A percentile compares a stretch with the other conserved stretches of the same genome.
Conservation (phyloP, 345 rosid genomes). For the Rhodamnia rubescens region DNA sequence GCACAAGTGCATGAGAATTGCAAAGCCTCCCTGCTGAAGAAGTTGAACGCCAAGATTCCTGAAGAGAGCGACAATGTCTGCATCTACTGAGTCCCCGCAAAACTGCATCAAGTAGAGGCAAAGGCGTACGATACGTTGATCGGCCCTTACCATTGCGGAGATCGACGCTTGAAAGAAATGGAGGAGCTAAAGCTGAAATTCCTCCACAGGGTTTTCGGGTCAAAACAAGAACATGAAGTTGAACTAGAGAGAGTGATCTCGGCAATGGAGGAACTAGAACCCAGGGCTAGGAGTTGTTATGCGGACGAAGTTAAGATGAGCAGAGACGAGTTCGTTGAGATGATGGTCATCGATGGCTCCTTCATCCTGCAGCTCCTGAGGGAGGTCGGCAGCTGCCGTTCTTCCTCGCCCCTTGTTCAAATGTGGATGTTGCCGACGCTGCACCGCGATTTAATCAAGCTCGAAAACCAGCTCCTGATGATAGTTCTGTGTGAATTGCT, state of each 20-base stretch:
- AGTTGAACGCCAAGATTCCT: neutral
- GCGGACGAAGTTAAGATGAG: slow-evolving; percentile 6
- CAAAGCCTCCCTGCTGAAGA: neutral
- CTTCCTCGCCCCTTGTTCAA: neutral
- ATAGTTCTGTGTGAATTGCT: slow-evolving; percentile 5
- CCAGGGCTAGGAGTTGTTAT: slow-evolving; percentile 5
- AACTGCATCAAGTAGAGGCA: neutral
- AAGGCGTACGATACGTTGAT: slow-evolving; percentile 17
- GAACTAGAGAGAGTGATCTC: neutral
- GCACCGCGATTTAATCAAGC: slow-evolving; percentile 18
- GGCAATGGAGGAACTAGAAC: slow-evolving; percentile 11
- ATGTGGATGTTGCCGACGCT: slow-evolving; percentile 22
- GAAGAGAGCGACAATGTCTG: neutral
- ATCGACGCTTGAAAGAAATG: neutral
- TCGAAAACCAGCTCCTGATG: slow-evolving; percentile 21
- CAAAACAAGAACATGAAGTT: neutral
- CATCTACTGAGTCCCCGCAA: slow-evolving; percentile 15
- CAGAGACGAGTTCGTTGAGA: slow-evolving; percentile 10
- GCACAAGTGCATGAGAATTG: neutral
- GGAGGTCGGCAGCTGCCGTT: neutral
- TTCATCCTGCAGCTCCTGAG: slow-evolving; percentile 16
- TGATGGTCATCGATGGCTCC: slow-evolving; percentile 27
- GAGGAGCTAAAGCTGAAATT: slow-evolving; percentile 14
- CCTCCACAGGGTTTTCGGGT: slow-evolving; percentile 1
- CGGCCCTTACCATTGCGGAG: slow-evolving; percentile 19